Conservation (phyloP, 169 alveolate species). For the Plasmodium sp. region DNA sequence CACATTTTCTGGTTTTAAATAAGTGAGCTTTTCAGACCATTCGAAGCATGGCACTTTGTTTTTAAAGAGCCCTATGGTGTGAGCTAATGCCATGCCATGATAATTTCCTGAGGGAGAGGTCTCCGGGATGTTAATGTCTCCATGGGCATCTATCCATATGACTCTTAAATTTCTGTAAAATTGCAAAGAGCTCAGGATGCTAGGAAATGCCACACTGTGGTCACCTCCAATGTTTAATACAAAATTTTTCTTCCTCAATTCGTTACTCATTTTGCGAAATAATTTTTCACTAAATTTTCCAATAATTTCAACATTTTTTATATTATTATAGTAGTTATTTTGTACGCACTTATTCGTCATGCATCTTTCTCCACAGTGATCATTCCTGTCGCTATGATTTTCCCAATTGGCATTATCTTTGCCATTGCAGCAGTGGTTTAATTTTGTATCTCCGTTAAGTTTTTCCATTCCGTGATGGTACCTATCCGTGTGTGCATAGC, state of each 20-base stretch:
- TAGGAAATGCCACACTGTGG: conserved; percentile 80
- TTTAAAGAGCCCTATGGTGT: conserved; percentile 76
- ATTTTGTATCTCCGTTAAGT: neutral
- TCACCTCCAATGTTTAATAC: conserved; percentile 83
- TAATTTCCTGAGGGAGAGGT: conserved; percentile 79
- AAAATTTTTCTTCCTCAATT: conserved; percentile 64
- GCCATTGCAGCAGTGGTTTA: neutral
- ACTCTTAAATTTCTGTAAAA: conserved; percentile 73
- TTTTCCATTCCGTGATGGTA: neutral
- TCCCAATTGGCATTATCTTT: neutral
- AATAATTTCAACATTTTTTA: conserved; percentile 14
- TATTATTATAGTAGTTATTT: conserved; percentile 16
- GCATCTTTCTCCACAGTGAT: neutral
- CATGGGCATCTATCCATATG: conserved; percentile 87
- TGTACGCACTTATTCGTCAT: neutral
- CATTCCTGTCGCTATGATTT: neutral
- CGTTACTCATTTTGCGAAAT: conserved; percentile 21
- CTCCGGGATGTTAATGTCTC: conserved; percentile 81
- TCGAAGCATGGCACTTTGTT: conserved; percentile 73
- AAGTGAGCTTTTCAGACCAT: conserved; percentile 54
- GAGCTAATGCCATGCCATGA: conserved; percentile 85
- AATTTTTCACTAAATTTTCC: conserved; percentile 42
- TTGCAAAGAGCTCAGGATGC: conserved; percentile 72
- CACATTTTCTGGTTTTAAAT: conserved; percentile 67
- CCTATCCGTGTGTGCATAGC: neutral